A percentile compares a stretch with the other conserved stretches of the same genome.
These are phyloP conservation scores for Garcia nutans DNA, from an alignment of 345 rosid genomes.

Conservation along the genomic window DNA sequence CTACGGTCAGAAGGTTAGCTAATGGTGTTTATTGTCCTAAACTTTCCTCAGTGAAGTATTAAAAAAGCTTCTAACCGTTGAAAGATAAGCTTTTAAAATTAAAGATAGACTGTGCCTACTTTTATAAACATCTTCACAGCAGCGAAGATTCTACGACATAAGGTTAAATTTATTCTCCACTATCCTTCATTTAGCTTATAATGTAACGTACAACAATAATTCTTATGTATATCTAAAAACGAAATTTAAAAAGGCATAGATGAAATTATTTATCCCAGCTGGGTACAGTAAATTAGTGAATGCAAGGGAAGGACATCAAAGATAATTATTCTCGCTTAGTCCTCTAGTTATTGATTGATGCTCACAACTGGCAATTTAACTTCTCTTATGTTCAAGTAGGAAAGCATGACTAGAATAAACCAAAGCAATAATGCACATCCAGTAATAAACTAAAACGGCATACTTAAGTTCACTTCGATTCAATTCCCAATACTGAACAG, in stretches of 20 bases:
- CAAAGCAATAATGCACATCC: background rate
- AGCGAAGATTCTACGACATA: background rate
- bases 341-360: constrained; percentile 1
- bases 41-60: background rate
- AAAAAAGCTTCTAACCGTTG: background rate
- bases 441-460: background rate
- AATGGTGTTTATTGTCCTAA: background rate
- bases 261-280: too few species aligned
- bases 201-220: too few species aligned
- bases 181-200: too few species aligned
- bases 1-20: too few species aligned
- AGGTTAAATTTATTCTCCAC: too few species aligned
- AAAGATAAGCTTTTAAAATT: too few species aligned
- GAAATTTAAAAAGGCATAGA: too few species aligned
- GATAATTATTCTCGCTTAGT: background rate
- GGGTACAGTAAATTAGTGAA: background rate
- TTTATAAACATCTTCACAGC: background rate
- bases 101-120: too few species aligned
- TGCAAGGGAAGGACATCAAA: background rate
- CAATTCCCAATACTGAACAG: background rate
- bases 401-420: background rate
- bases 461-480: background rate
- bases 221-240: too few species aligned
- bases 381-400: background rate
- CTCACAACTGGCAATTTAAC: background rate